Conservation (phyloP, 371 early-diverging fungal genomes). For the Chytridiales sp. region DNA sequence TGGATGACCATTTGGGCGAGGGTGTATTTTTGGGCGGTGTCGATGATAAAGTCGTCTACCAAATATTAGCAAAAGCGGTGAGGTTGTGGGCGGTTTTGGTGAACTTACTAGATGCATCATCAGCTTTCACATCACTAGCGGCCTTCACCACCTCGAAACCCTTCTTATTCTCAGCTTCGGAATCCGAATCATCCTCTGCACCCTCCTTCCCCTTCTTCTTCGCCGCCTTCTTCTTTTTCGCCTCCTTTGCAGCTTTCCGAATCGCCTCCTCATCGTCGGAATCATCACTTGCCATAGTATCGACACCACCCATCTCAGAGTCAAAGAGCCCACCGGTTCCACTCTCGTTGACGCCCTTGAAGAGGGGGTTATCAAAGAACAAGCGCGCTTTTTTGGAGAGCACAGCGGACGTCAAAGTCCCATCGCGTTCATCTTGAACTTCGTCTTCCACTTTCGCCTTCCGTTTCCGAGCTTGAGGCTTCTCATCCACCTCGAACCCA, state of each 20-base stretch:
- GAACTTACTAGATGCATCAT: constrained; percentile 27
- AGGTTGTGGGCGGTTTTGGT: constrained; percentile 1
- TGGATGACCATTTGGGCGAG: constrained; percentile 76
- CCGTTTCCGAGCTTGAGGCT: constrained; percentile 15
- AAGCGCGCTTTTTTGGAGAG: constrained; percentile 78
- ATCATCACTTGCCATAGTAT: constrained; percentile 38
- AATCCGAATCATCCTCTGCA: constrained; percentile 20
- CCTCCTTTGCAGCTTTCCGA: constrained; percentile 36
- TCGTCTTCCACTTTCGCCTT: constrained; percentile 37
- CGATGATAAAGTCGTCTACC: constrained; percentile 39
- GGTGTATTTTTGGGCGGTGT: constrained; percentile 86
- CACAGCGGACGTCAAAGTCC: constrained; percentile 40
- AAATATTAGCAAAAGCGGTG: background rate
- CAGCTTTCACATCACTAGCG: constrained; percentile 59
- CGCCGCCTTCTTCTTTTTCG: constrained; percentile 40
- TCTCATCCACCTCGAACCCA: constrained; percentile 27
- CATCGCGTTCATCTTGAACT: constrained; percentile 54
- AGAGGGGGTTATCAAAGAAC: constrained; percentile 93
- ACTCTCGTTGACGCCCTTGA: constrained; percentile 58
- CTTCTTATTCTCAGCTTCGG: constrained; percentile 47
- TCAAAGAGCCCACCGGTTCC: constrained; percentile 54
- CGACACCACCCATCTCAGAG: constrained; percentile 39
- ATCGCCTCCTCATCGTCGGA: constrained; percentile 45
- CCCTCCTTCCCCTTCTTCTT: constrained; percentile 27
- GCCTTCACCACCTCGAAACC: constrained; percentile 41